A percentile compares a stretch with the other conserved stretches of the same genome.
These are phyloP conservation scores for Paraphaeosphaeria sporulosa DNA, from an alignment of 2,329 filamentous ascomycete genomes.

Conservation along the genomic window DNA sequence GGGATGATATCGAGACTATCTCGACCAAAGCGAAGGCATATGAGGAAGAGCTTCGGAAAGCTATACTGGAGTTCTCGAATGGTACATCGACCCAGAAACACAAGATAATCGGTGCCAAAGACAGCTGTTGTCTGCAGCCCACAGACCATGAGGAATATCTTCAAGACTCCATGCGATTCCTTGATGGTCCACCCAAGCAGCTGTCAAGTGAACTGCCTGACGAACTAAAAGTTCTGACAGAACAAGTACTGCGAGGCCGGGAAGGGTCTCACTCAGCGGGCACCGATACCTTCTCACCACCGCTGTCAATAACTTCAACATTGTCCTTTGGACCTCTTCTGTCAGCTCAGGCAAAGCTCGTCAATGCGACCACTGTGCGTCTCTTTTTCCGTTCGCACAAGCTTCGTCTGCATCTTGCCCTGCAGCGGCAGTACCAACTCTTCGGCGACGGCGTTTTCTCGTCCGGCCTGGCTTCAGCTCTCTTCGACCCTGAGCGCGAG, in stretches of 20 bases:
- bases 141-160: conserved; percentile 33
- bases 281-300: conserved; percentile 54
- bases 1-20: conserved; percentile 72
- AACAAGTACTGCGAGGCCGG: conserved; percentile 24
- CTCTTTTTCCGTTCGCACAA: conserved; percentile 79
- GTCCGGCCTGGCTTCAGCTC: conserved; percentile 77
- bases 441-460: conserved; percentile 86
- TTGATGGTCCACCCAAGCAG: conserved; percentile 35
- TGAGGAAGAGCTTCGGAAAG: conserved; percentile 51
- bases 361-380: conserved; percentile 79
- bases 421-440: conserved; percentile 83
- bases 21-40: conserved; percentile 66
- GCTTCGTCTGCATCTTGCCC: conserved; percentile 72
- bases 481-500: conserved; percentile 85
- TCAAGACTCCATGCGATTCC: conserved; percentile 32
- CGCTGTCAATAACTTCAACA: conserved; percentile 65
- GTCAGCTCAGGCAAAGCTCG: conserved; percentile 74
- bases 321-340: conserved; percentile 81
- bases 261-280: not conserved
- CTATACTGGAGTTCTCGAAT: conserved; percentile 37
- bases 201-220: conserved; percentile 28
- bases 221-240: conserved; percentile 36
- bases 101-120: not conserved
- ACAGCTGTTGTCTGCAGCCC: not conserved
- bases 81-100: conserved; percentile 7